A percentile compares a stretch with the other conserved stretches of the same genome.
These are phyloP conservation scores for Marasmius tenuissimus DNA, from an alignment of 1,284 basidiomycete genomes.

Conservation along the genomic window DNA sequence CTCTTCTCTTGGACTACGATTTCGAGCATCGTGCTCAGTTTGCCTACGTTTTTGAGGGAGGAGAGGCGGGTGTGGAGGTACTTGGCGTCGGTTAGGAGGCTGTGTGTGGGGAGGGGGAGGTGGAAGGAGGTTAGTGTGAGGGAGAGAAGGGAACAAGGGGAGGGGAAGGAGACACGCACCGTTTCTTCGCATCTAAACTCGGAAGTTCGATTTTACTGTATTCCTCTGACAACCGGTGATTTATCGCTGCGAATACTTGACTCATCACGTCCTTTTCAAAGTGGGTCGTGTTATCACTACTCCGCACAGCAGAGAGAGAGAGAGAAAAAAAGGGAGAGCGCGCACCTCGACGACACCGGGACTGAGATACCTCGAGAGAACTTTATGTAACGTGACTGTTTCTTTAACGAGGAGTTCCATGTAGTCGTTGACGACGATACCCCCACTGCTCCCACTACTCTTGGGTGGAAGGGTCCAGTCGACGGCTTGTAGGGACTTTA, in stretches of 20 bases:
- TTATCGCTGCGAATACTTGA: conserved; percentile 90
- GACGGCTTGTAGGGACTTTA: conserved; percentile 62
- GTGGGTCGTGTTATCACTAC: too few relatives aligned
- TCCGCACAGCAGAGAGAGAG: conserved; percentile 15
- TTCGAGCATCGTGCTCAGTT: conserved; percentile 76
- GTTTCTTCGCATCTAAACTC: conserved; percentile 77
- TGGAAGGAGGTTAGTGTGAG: background rate
- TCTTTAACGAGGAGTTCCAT: conserved; percentile 94
- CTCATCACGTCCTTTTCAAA: conserved; percentile 92
- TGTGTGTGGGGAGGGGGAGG: conserved; percentile 37
- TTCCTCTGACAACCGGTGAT: conserved; percentile 84
- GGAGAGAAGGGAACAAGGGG: background rate
- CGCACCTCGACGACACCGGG: conserved; percentile 78
- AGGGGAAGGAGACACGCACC: conserved; percentile 46
- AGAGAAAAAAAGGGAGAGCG: conserved; percentile 16
- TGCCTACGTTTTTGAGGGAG: conserved; percentile 65
- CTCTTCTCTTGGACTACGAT: conserved; percentile 78
- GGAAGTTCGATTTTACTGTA: conserved; percentile 81
- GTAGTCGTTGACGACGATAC: conserved; percentile 72
- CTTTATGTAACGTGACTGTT: conserved; percentile 94
- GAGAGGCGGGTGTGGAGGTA: conserved; percentile 75
- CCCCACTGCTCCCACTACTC: conserved; percentile 32
- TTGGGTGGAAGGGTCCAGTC: conserved; percentile 70
- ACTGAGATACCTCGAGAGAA: conserved; percentile 89
- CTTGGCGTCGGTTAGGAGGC: conserved; percentile 76